Evolutionary conservation across 306 rosid genomes (phyloP).

Genomic region (Pterocarpus macrocarpus): DNA sequence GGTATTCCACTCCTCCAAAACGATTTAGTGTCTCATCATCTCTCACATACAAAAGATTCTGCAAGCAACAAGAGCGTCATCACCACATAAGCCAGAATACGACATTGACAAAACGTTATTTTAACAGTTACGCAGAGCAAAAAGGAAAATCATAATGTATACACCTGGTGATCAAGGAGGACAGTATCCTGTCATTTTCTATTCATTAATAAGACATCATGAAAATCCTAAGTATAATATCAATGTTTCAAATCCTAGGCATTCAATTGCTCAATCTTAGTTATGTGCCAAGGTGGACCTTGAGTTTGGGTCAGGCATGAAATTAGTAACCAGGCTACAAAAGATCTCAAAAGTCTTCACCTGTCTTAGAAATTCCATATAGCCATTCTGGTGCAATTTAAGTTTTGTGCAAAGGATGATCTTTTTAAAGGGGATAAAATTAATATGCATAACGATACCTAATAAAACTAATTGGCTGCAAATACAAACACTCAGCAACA

Average conservation of each 20-base stretch:
- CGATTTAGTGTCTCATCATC: slow-evolving; percentile 74
- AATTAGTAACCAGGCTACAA: slow-evolving; percentile 23
- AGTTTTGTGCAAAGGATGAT: slow-evolving; percentile 14
- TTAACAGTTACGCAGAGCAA: slow-evolving; percentile 29
- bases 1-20: slow-evolving; percentile 82
- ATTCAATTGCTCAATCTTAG: neutral
- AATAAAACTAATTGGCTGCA: slow-evolving; percentile 26
- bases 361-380: slow-evolving; percentile 31
- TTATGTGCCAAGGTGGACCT: neutral
- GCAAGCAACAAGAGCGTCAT: slow-evolving; percentile 53
- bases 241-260: neutral
- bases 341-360: slow-evolving; percentile 13
- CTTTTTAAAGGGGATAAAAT: slow-evolving; percentile 21
- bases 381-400: slow-evolving; percentile 16
- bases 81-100: slow-evolving; percentile 32
- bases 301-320: neutral
- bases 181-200: slow-evolving; percentile 25
- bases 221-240: neutral
- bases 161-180: slow-evolving; percentile 23
- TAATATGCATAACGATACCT: slow-evolving; percentile 15
- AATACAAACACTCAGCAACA: slow-evolving; percentile 32
- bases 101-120: slow-evolving; percentile 23
- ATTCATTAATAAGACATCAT: slow-evolving; percentile 20
- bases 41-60: slow-evolving; percentile 87
- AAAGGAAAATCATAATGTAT: slow-evolving; percentile 4